Conservation (phyloP, 257 asterid species). For the Dorcoceras hygrometricum region DNA sequence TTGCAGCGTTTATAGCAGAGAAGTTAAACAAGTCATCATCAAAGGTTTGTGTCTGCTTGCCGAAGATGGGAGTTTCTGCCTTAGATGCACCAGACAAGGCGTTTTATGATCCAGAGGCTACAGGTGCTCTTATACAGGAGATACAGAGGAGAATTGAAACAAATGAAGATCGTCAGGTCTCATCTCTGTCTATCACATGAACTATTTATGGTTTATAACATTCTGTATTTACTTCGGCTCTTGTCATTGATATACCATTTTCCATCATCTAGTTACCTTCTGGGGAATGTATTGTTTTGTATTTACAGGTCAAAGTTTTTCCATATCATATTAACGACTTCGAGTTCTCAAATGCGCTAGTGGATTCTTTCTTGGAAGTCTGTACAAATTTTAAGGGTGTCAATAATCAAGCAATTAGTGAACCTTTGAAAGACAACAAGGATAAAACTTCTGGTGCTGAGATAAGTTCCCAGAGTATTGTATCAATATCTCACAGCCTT, state of each 20-base stretch:
- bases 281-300: slow-evolving; percentile 22
- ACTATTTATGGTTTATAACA: slow-evolving; percentile 15
- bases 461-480: slow-evolving; percentile 23
- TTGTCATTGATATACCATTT: not conserved
- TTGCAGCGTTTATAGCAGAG: slow-evolving; percentile 84
- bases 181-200: slow-evolving; percentile 23
- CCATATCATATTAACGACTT: slow-evolving; percentile 80
- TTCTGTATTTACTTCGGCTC: slow-evolving; percentile 21
- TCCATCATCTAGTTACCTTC: slow-evolving; percentile 1
- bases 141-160: slow-evolving; percentile 58
- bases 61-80: slow-evolving; percentile 84
- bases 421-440: slow-evolving; percentile 38
- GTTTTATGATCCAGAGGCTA: slow-evolving; percentile 77
- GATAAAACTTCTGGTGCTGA: slow-evolving; percentile 32
- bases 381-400: slow-evolving; percentile 27
- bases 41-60: slow-evolving; percentile 70
- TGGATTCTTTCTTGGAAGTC: slow-evolving; percentile 74
- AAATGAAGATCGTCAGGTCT: slow-evolving; percentile 70
- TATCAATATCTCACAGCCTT: slow-evolving; percentile 43
- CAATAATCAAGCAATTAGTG: slow-evolving; percentile 32
- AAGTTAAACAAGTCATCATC: slow-evolving; percentile 77
- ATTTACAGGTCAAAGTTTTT: slow-evolving; percentile 60
- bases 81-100: slow-evolving; percentile 85
- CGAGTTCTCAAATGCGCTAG: slow-evolving; percentile 82
- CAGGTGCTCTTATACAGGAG: slow-evolving; percentile 62